phyloP scores from a whole-genome alignment of 371 early-diverging fungal species.

The Mucor indicus region DNA sequence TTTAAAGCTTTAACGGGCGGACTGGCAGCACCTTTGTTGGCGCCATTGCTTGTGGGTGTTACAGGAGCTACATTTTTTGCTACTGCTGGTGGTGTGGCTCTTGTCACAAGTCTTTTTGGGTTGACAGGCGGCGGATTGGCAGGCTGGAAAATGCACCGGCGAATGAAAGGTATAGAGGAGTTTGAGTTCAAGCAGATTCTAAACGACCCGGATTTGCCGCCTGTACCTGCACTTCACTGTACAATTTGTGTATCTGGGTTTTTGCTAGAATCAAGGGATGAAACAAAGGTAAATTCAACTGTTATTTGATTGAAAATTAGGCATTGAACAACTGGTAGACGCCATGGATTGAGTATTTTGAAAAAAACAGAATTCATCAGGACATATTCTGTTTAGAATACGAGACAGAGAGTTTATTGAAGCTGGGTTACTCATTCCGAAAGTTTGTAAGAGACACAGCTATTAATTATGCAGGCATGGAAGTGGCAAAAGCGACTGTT shows the following conservation, averaged over 20 bases:
- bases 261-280: slow-evolving; percentile 41
- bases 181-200: slow-evolving; percentile 59
- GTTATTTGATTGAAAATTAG: too few species aligned
- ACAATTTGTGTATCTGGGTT: slow-evolving; percentile 67
- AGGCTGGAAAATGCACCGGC: slow-evolving; percentile 58
- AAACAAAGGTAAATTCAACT: slow-evolving; percentile 24
- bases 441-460: slow-evolving; percentile 81
- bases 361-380: slow-evolving; percentile 27
- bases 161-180: slow-evolving; percentile 50
- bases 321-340: too few species aligned
- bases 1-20: slow-evolving; percentile 59
- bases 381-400: slow-evolving; percentile 68
- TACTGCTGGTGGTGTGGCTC: slow-evolving; percentile 58
- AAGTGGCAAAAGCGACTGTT: slow-evolving; percentile 85
- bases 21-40: slow-evolving; percentile 64
- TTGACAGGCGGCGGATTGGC: slow-evolving; percentile 61
- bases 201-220: slow-evolving; percentile 51
- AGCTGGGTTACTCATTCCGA: slow-evolving; percentile 78
- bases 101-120: slow-evolving; percentile 66
- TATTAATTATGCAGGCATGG: slow-evolving; percentile 77
- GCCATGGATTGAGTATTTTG: slow-evolving; percentile 54
- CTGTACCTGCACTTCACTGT: slow-evolving; percentile 59
- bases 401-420: slow-evolving; percentile 75
- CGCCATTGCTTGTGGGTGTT: slow-evolving; percentile 53
- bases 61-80: slow-evolving; percentile 62